Evolutionary conservation across 768 basidiomycete genomes (phyloP), one percentile per base, ranked within the genome.

Genomic region (Mycena amicta): DNA sequence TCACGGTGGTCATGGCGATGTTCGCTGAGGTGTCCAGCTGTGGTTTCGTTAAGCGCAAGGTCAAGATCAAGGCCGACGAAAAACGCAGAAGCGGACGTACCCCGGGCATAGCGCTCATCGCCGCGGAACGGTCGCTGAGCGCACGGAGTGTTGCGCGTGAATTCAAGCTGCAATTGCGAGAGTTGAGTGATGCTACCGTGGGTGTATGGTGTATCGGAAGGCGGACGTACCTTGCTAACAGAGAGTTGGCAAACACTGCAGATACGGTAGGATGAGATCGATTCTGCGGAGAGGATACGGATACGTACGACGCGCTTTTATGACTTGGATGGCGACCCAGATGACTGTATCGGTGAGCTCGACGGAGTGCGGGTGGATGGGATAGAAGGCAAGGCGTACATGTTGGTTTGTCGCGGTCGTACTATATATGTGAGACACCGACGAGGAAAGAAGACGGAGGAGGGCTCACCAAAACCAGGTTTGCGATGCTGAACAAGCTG

Each of bases 201-300:
- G 12, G 13, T 23, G 43, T 18, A 15, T 23, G 40, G 33, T 41
- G 55, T 30, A 31, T 47, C 20, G 16, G 16, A 30, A 37, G 11
- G 33, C 8, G 30, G 23, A 50, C 27, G 20, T 15, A 37, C 50
- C 50, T 57, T 4, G 56, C 56, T 2, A 57, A 37, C 11, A 52
- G 28, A 4, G 56, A 52, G 25, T 57, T 57, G 11, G 50, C 20
- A 23, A 30, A 57, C 18, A 57, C 50, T 52, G 5, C 22, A 4
- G 18, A 18, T 18, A 8, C 18, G 11, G 33, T 37, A 8, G 18
- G 18, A 8, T 37, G 8, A 46, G 29, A n/a, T 37, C 8, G 33
- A 18, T 37, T 37, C 18, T 37, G 18, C 33, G 8, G 33, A 37
- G 29, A 8, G n/a, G 20, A 8, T 5, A 23, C 13, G 43, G 33